Percentiles rank a stretch among this genome's conserved stretches.
Evolutionary conservation across 2,329 filamentous ascomycete species (phyloP).

Genomic region (Alternaria sp.): DNA sequence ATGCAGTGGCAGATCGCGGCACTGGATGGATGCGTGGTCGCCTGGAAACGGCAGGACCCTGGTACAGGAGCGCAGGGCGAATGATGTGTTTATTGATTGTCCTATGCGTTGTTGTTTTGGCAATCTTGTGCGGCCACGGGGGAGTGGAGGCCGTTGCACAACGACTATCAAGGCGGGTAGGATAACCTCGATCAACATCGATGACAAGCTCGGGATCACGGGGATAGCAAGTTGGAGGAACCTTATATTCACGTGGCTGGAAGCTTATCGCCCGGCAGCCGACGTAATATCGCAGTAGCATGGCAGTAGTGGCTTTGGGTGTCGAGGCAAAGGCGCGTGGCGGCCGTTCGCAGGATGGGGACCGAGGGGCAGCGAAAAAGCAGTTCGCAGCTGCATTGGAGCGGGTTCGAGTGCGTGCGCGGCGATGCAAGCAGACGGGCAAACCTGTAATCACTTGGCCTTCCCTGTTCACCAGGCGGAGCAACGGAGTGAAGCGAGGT

Average conservation of each 20-base stretch:
- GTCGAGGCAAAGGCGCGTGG: background rate
- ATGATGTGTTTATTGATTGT: background rate
- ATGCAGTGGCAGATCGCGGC: background rate
- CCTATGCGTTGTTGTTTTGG: background rate
- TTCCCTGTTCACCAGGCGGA: constrained; percentile 1
- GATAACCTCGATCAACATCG: background rate
- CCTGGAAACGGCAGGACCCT: background rate
- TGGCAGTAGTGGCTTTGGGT: constrained; percentile 2
- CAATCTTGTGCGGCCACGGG: background rate
- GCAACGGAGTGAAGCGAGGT: constrained; percentile 10
- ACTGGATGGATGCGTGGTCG: background rate
- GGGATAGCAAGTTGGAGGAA: background rate
- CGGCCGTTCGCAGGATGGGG: background rate
- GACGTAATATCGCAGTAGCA: constrained; percentile 11
- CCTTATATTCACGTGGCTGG: constrained; percentile 2
- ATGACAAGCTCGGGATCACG: background rate
- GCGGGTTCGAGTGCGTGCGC: background rate
- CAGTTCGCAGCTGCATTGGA: background rate
- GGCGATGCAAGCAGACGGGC: background rate
- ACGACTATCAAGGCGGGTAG: background rate
- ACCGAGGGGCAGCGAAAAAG: background rate
- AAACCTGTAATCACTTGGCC: background rate
- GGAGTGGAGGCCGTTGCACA: background rate
- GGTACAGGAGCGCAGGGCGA: background rate
- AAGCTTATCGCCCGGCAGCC: background rate